Base-by-base conservation (phyloP, 2,329 filamentous ascomycete genomes). In the Podosphaera xanthii region DNA sequence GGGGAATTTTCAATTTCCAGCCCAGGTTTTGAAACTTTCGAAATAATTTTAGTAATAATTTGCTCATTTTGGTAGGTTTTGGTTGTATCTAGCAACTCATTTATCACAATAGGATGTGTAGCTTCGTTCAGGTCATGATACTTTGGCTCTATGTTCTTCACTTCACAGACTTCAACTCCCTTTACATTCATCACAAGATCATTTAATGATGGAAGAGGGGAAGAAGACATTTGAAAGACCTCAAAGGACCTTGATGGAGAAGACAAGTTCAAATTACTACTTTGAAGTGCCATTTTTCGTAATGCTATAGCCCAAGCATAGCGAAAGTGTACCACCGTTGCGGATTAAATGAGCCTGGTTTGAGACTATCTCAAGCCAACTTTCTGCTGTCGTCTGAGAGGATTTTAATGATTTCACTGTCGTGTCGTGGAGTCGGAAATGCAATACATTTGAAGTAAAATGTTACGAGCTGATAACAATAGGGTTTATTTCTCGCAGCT, bases 171-270 rank as follows among this genome's bases (percentile, higher is more conserved):
- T 40, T 40, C 10, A 10, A 0, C 36, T 40, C 6, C 36, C 10
- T 40, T 40, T 36, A 54, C 34, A 36, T 36, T 54, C 14, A n/a
- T 54, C 34, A 54, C 30, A 54, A 54, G 52, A n/a, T 54, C 52
- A 33, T 10, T 54, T 33, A 54, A n/a, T 33, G 52, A 54, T n/a
- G 52, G 52, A 54, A 54, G 72, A 62, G 61, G 69, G 64, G 63
- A 69, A 56, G 66, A 69, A 48, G 66, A 65, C 62, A 66, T 64
- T 36, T 55, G 60, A 63, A 57, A 67, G 31, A 59, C 57, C 31
- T 40, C 48, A 57, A 65, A 61, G 33, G 59, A 40, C 55, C 60
- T 61, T 31, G 59, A 62, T 60, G 60, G 69, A 30, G 63, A 62
- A 34, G 63, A 64, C 14, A 62, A 59, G 9, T 60, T 38, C 14